Evolutionary conservation across 805 yeast genomes (phyloP), one percentile per base, ranked within the genome.

Genomic region (Saturnispora sekii): DNA sequence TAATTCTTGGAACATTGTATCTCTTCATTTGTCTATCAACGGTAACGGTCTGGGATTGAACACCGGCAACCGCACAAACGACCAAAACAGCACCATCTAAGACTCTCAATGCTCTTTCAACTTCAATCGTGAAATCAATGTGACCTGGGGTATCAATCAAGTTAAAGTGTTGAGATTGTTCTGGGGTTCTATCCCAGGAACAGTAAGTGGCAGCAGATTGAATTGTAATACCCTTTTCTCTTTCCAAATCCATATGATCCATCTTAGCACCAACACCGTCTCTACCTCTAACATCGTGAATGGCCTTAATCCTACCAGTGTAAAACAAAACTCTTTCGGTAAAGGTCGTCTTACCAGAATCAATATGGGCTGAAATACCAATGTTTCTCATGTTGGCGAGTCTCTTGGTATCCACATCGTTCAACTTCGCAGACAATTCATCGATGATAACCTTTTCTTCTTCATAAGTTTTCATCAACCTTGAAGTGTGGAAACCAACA

Each of bases 21-120:
- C 98, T 81, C 58, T 95, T 80, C 98, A 93, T 93, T 70, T 93
- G 99, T 62, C 98, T 82, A 65, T 93, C 98, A 39, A 93, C 98
- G 35, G 98, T 93, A 48, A 93, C 96, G 15, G 98, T 93, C 66
- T 93, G 98, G 2, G 96, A 87, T 67, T 93, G 98, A 39, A 93
- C 98, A 60, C 98, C 98, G 28, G 95, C 78, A 43, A 93, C 98
- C 15, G 98, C 98, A 74, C 98, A 93, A 15, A 93, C 97, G 44
- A 93, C 97, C 51, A 93, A 73, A 40, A 93, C 97, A 34, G 98
- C 98, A 67, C 98, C 98, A 64, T 93, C 98, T 48, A 93, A 70
- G 35, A 93, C 98, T 66, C 98, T 77, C 63, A 93, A 70, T n/a
- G 98, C 98, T 62, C 98, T 79, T 70, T 93, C 98, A 40, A 93